Conservation (phyloP, 768 basidiomycete species). For the Rhodotorula graminis region DNA sequence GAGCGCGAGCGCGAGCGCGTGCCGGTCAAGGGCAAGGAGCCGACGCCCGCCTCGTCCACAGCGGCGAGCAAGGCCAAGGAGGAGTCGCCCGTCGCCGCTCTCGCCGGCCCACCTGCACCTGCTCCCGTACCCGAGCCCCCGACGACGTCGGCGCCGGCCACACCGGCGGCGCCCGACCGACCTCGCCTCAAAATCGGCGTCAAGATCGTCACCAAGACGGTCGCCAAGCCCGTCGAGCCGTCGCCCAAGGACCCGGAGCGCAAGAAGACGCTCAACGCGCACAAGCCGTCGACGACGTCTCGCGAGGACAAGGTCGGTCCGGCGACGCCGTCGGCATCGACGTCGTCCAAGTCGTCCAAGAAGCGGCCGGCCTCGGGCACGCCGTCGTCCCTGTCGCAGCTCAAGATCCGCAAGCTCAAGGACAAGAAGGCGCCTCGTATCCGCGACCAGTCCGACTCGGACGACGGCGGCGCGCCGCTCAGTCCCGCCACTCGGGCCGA, state of each 20-base stretch:
- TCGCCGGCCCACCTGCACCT: background rate
- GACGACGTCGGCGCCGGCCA: background rate
- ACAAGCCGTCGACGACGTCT: background rate
- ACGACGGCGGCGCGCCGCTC: background rate
- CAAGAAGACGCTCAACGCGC: background rate
- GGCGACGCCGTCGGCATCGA: background rate
- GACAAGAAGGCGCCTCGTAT: slow-evolving; percentile 16
- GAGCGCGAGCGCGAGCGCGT: background rate
- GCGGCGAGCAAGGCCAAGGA: background rate
- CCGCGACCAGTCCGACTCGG: slow-evolving; percentile 7
- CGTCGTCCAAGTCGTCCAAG: background rate
- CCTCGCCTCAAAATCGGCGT: slow-evolving; percentile 8
- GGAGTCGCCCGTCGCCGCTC: background rate
- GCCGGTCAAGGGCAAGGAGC: background rate
- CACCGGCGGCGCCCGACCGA: background rate
- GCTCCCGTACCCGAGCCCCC: background rate
- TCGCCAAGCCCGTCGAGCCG: slow-evolving; percentile 2
- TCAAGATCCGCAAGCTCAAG: slow-evolving; percentile 29
- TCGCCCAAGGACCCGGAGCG: slow-evolving; percentile 1
- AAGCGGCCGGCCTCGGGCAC: background rate
- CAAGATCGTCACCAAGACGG: slow-evolving; percentile 17
- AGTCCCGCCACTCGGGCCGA: background rate
- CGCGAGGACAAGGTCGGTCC: background rate
- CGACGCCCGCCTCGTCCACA: background rate
- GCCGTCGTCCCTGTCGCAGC: background rate